These are phyloP conservation scores for Senna siamea DNA, from an alignment of 306 rosid genomes.

Conservation along the genomic window DNA sequence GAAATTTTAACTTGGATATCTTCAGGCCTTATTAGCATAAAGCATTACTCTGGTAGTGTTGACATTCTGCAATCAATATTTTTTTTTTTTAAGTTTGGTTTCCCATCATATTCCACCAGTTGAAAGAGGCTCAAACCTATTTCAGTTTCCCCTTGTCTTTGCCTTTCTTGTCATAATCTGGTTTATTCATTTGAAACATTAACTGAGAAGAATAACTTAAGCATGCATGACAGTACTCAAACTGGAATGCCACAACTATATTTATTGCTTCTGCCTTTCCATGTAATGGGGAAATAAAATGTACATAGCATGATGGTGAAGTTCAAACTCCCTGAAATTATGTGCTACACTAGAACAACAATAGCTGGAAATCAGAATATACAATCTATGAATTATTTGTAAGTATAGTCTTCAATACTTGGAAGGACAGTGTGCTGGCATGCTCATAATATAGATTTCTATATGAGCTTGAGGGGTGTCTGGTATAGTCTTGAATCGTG, in stretches of 20 bases:
- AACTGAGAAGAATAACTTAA: constrained; percentile 3
- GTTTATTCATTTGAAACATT: not conserved
- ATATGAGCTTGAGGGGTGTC: not conserved
- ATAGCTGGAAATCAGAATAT: not conserved
- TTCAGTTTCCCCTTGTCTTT: not conserved
- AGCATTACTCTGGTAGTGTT: not conserved
- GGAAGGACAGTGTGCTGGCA: not conserved
- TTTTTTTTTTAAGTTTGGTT: not conserved
- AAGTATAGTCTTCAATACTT: not conserved
- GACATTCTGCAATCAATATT: not conserved
- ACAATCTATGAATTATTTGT: not conserved
- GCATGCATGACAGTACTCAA: not conserved
- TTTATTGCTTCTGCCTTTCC: not conserved
- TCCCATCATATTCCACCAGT: constrained; percentile 6
- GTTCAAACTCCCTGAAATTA: not conserved
- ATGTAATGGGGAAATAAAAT: not conserved
- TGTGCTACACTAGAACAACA: constrained; percentile 7
- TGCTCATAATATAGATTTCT: not conserved
- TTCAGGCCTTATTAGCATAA: not conserved
- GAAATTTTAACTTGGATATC: constrained; percentile 5
- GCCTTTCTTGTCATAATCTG: not conserved
- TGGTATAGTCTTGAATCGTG: not conserved
- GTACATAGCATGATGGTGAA: not conserved
- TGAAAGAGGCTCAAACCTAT: not conserved
- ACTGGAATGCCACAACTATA: not conserved